Evolutionary conservation across 257 asterid species (phyloP), one percentile per base, ranked within the genome.

Genomic region (Striga asiatica): DNA sequence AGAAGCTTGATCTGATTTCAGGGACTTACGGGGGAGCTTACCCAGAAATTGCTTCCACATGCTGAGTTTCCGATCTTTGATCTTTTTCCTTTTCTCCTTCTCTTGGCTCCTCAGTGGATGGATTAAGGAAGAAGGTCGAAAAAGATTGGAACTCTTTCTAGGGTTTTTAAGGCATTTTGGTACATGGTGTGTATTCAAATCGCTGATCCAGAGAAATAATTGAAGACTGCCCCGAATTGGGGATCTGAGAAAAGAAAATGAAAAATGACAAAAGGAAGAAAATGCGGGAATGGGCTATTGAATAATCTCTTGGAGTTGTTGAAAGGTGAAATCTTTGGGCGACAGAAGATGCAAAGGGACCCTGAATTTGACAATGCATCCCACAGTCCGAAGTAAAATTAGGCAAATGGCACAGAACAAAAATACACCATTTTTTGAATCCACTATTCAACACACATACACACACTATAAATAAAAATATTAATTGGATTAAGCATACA

Each of bases 21-120:
- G 62, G 58, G 94, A 70, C 58, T 89, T 89, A 56, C 78, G 60
- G 3, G 92, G 98, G 66, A 86, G 69, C 68, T 73, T 83, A 34
- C 74, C 78, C 31, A 89, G 74, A 61, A 86, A 37, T 66, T 80
- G 84, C 76, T 84, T 89, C 93, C 83, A 82, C 98, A 89, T 89
- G 71, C 17, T 79, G 65, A 21, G 41, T 10, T 65, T 14, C n/a
- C n/a, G n/a, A n/a, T n/a, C n/a, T n/a, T n/a, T n/a, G n/a, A n/a
- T n/a, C n/a, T n/a, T n/a, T n/a, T n/a, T n/a, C 35, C 50, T 17
- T 42, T 22, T 50, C 19, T 46, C 35, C 50, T 17, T 34, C 10
- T 43, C 3, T 43, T 8, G 7, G 16, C 13, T 9, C 35, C 46
- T 35, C 57, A 57, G 25, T 50, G 16, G 57, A 38, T 20, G 32